phyloP scores from a whole-genome alignment of 495 filamentous ascomycete species.

The Penicillium soppii region DNA sequence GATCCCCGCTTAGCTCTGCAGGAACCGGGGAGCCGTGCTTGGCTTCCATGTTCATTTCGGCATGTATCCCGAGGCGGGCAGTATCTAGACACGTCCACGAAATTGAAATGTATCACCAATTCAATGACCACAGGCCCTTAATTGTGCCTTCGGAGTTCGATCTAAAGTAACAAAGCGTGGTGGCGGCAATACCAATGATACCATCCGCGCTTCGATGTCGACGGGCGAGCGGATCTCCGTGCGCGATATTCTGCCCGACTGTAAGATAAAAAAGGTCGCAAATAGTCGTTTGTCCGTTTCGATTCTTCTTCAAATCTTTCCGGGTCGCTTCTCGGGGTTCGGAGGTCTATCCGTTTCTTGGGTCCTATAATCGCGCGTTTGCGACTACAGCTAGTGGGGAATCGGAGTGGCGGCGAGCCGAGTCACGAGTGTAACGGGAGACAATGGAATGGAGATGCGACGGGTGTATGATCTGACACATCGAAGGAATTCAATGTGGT shows the following conservation, averaged over 20 bases:
- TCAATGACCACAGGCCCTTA: not conserved
- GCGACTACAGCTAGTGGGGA: conserved; percentile 25
- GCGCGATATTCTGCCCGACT: conserved; percentile 11
- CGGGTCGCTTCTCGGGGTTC: not conserved
- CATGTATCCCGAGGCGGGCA: conserved; percentile 26
- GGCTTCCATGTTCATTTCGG: conserved; percentile 53
- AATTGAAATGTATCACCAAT: not conserved
- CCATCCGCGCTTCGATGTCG: conserved; percentile 23
- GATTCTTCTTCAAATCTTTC: not conserved
- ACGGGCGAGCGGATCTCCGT: conserved; percentile 20
- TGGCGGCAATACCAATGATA: conserved; percentile 18
- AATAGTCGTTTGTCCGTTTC: not conserved
- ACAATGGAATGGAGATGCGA: conserved; percentile 25
- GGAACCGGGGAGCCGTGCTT: conserved; percentile 43
- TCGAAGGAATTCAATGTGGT: conserved; percentile 20
- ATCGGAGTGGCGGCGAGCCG: conserved; percentile 11
- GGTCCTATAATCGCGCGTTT: conserved; percentile 23
- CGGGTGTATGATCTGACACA: conserved; percentile 20
- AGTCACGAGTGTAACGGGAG: conserved; percentile 25
- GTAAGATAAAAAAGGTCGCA: conserved; percentile 8
- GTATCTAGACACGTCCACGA: not conserved
- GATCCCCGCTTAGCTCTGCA: conserved; percentile 49
- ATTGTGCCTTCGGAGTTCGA: conserved; percentile 5
- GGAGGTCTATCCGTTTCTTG: conserved; percentile 1
- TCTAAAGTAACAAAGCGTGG: conserved; percentile 13